These are phyloP conservation scores for Tetragonia tetragonoides DNA, from an alignment of 148 eudicot species.

Conservation along the genomic window DNA sequence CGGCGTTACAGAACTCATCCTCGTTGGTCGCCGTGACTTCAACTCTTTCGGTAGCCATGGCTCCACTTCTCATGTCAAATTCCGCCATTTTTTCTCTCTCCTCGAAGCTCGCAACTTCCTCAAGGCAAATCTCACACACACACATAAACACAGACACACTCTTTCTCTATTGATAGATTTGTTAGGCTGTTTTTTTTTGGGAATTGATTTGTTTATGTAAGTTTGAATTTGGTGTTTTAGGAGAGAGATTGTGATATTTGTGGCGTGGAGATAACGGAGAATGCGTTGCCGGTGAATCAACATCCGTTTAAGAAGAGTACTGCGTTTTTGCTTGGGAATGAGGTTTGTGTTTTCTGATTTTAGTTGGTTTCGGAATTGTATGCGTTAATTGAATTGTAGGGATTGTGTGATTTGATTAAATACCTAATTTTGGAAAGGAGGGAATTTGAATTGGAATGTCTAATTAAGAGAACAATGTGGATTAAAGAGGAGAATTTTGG, in stretches of 20 bases:
- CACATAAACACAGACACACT: too few species aligned
- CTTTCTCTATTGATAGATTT: too few species aligned
- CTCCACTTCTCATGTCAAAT: constrained; percentile 71
- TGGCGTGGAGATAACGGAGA: constrained; percentile 88
- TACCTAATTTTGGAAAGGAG: neutral
- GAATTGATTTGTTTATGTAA: neutral
- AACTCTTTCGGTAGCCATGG: constrained; percentile 97
- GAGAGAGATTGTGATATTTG: constrained; percentile 91
- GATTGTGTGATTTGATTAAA: too few species aligned
- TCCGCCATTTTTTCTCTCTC: constrained; percentile 90
- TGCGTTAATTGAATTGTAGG: neutral
- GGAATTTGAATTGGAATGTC: neutral
- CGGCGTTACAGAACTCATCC: constrained; percentile 83
- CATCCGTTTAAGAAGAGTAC: constrained; percentile 83
- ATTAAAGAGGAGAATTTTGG: neutral
- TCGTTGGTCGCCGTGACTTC: constrained; percentile 93
- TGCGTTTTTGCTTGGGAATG: constrained; percentile 94
- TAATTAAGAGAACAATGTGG: neutral
- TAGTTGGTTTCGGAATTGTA: neutral
- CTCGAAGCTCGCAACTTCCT: constrained; percentile 67
- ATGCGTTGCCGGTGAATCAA: constrained; percentile 65
- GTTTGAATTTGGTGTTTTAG: constrained; percentile 34
- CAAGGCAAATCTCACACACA: too few species aligned
- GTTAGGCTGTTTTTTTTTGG: neutral
- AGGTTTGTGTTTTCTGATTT: constrained; percentile 36